phyloP scores from a whole-genome alignment of 2,329 filamentous ascomycete species.

The Cucurbitaria berberidis region DNA sequence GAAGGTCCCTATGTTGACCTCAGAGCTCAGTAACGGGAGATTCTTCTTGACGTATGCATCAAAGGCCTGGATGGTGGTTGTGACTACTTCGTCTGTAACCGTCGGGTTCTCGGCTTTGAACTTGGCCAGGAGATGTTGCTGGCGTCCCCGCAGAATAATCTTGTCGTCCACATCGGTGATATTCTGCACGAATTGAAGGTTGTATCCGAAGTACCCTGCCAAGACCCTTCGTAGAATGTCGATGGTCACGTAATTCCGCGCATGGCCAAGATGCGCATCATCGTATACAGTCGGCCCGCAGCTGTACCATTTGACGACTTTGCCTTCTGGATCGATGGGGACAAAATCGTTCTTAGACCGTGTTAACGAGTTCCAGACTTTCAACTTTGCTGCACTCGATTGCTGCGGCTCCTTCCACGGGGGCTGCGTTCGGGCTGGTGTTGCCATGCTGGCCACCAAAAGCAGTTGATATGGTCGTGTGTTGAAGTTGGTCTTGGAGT shows the following conservation, averaged over 20 bases:
- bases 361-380: conserved; percentile 81
- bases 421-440: conserved; percentile 46
- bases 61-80: conserved; percentile 60
- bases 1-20: conserved; percentile 56
- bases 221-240: conserved; percentile 87
- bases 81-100: conserved; percentile 54
- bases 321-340: conserved; percentile 70
- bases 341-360: conserved; percentile 75
- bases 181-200: conserved; percentile 90
- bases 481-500: conserved; percentile 20
- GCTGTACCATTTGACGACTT: conserved; percentile 82
- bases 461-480: conserved; percentile 17
- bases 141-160: conserved; percentile 71
- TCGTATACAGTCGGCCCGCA: conserved; percentile 90
- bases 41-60: conserved; percentile 71
- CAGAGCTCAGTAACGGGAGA: conserved; percentile 57
- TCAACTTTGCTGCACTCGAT: conserved; percentile 62
- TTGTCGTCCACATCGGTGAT: conserved; percentile 69
- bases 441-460: conserved; percentile 38
- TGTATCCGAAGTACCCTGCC: conserved; percentile 80
- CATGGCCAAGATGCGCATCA: conserved; percentile 81
- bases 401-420: conserved; percentile 48
- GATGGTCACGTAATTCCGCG: conserved; percentile 87
- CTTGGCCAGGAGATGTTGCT: conserved; percentile 77
- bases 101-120: conserved; percentile 63